These are phyloP conservation scores for Fusarium sterilihyphosum DNA, from an alignment of 2,329 filamentous ascomycete species.

Conservation along the genomic window DNA sequence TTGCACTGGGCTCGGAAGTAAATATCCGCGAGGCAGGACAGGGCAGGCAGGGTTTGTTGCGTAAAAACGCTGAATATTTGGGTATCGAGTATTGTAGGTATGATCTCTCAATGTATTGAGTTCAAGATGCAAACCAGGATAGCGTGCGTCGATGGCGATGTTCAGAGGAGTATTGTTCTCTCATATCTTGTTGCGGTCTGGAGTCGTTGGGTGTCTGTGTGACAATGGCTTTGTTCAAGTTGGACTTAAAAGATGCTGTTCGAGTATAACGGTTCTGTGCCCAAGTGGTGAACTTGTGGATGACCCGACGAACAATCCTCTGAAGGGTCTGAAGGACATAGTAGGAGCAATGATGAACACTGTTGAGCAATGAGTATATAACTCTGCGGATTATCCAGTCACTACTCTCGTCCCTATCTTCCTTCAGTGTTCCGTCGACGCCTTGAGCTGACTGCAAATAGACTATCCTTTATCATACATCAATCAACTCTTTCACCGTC, in stretches of 20 bases:
- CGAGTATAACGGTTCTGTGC: not conserved
- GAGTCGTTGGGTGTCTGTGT: not conserved
- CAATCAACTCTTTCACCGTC: not conserved
- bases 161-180: not conserved
- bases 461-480: not conserved
- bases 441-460: not conserved
- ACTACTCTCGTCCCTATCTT: not conserved
- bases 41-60: slow-evolving; percentile 7
- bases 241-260: not conserved
- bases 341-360: not conserved
- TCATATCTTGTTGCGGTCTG: not conserved
- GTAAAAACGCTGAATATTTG: slow-evolving; percentile 18
- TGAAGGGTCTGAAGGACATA: not conserved
- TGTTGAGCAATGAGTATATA: not conserved
- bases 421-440: not conserved
- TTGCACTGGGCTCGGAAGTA: slow-evolving; percentile 23
- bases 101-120: slow-evolving; percentile 23
- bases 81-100: slow-evolving; percentile 28
- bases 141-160: slow-evolving; percentile 3
- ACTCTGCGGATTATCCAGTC: not conserved
- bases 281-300: not conserved
- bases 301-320: not conserved
- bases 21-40: slow-evolving; percentile 14
- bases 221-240: not conserved
- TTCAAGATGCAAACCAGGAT: slow-evolving; percentile 4